Evolutionary conservation across 352 stramenopile species (phyloP).

Genomic region (Pythium dissimile): DNA sequence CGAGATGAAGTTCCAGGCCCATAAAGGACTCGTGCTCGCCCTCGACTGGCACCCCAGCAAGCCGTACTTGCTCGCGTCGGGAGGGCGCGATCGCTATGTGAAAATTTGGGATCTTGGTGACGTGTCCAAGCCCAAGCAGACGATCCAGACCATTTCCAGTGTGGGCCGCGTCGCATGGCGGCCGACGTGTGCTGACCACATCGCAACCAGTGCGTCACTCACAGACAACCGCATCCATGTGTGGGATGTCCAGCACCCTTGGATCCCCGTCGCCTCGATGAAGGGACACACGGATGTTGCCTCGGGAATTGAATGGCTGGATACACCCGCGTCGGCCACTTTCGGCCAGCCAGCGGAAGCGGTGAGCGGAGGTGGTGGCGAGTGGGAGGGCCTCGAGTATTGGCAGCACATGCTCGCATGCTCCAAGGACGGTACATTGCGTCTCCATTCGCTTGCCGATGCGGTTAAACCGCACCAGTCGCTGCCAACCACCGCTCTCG

Average conservation of each 20-base stretch:
- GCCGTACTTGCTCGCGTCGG: constrained; percentile 67
- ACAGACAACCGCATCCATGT: constrained; percentile 88
- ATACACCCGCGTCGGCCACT: constrained; percentile 50
- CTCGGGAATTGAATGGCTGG: constrained; percentile 82
- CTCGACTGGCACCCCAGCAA: constrained; percentile 82
- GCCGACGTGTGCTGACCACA: constrained; percentile 73
- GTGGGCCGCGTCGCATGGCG: constrained; percentile 79
- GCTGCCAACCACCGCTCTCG: constrained; percentile 63
- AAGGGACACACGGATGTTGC: constrained; percentile 82
- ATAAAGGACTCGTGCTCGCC: constrained; percentile 80
- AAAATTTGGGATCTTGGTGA: constrained; percentile 84
- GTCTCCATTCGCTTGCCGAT: constrained; percentile 82
- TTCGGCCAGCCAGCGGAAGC: constrained; percentile 24
- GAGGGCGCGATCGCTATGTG: constrained; percentile 80
- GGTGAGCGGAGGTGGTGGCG: constrained; percentile 10
- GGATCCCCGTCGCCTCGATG: constrained; percentile 82
- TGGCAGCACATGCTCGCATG: constrained; percentile 89
- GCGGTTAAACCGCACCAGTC: constrained; percentile 82
- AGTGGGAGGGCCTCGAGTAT: constrained; percentile 74
- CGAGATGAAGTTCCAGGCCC: constrained; percentile 82
- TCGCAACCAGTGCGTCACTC: constrained; percentile 79
- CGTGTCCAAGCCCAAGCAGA: constrained; percentile 72
- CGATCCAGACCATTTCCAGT: constrained; percentile 84
- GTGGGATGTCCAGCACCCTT: constrained; percentile 82
- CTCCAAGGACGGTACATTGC: constrained; percentile 84